phyloP scores from a whole-genome alignment of 202 grass and related monocot species.

The Panicum hallii region DNA sequence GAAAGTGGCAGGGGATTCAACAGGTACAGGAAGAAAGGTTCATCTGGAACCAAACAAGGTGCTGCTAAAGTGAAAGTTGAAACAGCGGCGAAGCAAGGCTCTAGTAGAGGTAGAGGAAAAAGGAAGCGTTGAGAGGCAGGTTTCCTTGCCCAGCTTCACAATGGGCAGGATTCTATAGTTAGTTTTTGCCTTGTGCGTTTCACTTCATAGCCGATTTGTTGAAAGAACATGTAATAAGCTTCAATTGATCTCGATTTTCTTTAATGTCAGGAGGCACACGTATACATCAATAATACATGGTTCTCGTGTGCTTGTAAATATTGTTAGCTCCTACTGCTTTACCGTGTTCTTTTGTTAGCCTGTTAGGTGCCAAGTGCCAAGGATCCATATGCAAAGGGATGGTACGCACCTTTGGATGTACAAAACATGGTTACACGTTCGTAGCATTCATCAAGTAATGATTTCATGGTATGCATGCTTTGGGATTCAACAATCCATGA shows the following conservation, averaged over 20 bases:
- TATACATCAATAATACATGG: neutral
- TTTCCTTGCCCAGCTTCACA: slow-evolving; percentile 13
- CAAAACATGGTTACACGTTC: neutral
- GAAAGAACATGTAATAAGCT: neutral
- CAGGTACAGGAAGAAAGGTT: slow-evolving; percentile 55
- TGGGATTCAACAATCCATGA: neutral
- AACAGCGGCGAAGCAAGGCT: slow-evolving; percentile 28
- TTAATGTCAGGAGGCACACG: neutral
- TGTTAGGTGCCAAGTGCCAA: no score
- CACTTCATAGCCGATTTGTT: neutral
- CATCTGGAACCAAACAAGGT: slow-evolving; percentile 36
- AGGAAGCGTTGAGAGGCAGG: slow-evolving; percentile 45
- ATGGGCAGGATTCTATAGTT: slow-evolving; percentile 33
- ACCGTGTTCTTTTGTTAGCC: neutral
- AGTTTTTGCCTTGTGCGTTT: slow-evolving; percentile 13
- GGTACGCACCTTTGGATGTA: neutral
- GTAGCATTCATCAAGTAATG: neutral
- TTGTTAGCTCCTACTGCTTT: neutral
- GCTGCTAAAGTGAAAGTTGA: slow-evolving; percentile 22
- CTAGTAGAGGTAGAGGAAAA: slow-evolving; percentile 30
- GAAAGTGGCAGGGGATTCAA: slow-evolving; percentile 56
- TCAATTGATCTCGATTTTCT: neutral
- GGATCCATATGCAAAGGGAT: neutral
- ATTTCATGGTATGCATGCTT: neutral
- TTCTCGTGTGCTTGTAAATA: neutral